Conservation (phyloP, 306 rosid species). For the Corylus heterophylla region DNA sequence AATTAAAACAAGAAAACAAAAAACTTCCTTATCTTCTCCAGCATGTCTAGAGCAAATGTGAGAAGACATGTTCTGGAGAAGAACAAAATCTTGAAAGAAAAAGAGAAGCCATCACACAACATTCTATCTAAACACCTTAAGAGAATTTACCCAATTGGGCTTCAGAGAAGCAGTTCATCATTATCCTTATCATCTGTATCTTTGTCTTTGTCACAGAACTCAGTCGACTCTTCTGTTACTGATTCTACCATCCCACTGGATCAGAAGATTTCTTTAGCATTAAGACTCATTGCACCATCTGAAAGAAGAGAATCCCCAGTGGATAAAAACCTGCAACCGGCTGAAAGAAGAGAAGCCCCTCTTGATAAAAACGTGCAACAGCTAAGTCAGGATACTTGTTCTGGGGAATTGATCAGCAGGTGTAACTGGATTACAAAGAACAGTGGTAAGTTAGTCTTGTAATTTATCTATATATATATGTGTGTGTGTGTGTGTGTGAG, state of each 20-base stretch:
- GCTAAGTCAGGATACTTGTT: slow-evolving; percentile 34
- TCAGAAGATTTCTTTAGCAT: slow-evolving; percentile 68
- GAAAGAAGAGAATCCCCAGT: slow-evolving; percentile 51
- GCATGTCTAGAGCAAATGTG: slow-evolving; percentile 61
- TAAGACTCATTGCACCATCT: slow-evolving; percentile 60
- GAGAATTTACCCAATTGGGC: slow-evolving; percentile 91
- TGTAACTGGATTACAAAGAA: slow-evolving; percentile 87
- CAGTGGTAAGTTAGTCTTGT: slow-evolving; percentile 53
- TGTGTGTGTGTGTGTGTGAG: not conserved
- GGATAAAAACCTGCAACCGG: slow-evolving; percentile 40
- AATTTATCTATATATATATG: not conserved
- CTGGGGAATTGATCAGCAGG: slow-evolving; percentile 60
- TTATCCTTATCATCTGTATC: slow-evolving; percentile 72
- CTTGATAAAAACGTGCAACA: slow-evolving; percentile 43
- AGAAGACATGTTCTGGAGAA: slow-evolving; percentile 60
- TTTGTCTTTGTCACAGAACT: slow-evolving; percentile 82
- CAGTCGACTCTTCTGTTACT: slow-evolving; percentile 74
- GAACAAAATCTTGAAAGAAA: slow-evolving; percentile 51
- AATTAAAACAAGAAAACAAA: not conserved
- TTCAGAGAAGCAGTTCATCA: slow-evolving; percentile 79
- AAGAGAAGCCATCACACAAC: slow-evolving; percentile 50
- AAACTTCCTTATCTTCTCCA: slow-evolving; percentile 14
- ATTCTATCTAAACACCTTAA: slow-evolving; percentile 60
- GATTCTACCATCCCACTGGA: slow-evolving; percentile 67
- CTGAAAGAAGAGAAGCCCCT: slow-evolving; percentile 49